Conservation (phyloP, 352 stramenopile species). For the Aphanomyces astaci region DNA sequence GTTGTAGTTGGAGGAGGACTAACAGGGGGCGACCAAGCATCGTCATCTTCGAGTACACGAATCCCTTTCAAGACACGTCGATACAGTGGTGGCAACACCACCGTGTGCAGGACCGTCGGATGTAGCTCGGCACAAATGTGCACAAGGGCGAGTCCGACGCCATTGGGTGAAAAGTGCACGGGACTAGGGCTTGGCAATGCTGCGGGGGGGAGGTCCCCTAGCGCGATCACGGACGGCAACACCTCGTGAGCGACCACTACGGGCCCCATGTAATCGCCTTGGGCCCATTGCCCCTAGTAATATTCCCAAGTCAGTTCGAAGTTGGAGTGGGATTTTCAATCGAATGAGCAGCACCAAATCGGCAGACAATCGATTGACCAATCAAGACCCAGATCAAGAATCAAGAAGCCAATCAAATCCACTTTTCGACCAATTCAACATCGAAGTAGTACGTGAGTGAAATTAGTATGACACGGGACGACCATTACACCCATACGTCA, state of each 20-base stretch:
- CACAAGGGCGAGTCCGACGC: neutral
- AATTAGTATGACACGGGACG: too few species aligned
- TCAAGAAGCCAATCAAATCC: too few species aligned
- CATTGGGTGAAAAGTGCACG: neutral
- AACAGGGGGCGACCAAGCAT: too few species aligned
- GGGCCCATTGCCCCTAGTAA: constrained; percentile 49
- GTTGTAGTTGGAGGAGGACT: neutral
- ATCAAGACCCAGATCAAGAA: too few species aligned
- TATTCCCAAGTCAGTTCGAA: constrained; percentile 18
- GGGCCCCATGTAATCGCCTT: constrained; percentile 42
- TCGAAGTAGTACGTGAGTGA: too few species aligned
- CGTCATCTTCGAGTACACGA: neutral
- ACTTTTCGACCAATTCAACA: too few species aligned
- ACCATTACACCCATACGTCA: too few species aligned
- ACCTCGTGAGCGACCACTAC: constrained; percentile 55
- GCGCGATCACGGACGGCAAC: constrained; percentile 41
- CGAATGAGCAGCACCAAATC: too few species aligned
- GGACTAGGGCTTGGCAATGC: constrained; percentile 14
- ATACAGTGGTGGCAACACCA: neutral
- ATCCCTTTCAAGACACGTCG: neutral
- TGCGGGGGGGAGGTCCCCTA: constrained; percentile 43
- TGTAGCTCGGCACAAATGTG: neutral
- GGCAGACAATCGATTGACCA: too few species aligned
- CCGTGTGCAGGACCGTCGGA: neutral
- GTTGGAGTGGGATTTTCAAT: too few species aligned